phyloP scores from a whole-genome alignment of 148 eudicot species.

The Amaranthus cruentus region DNA sequence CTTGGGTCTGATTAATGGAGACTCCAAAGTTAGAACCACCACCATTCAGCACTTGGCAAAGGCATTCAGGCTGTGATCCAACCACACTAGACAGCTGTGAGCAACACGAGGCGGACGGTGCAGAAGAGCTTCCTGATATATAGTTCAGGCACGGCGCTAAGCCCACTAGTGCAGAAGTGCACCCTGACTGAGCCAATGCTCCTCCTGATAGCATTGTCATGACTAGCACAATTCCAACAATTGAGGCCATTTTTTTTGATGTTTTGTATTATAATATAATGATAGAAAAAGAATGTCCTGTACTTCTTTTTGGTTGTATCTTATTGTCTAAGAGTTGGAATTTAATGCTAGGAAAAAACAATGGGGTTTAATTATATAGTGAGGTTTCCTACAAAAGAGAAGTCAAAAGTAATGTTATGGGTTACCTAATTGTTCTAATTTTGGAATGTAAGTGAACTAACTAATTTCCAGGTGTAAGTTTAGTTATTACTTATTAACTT shows the following conservation, averaged over 20 bases:
- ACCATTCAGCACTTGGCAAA: conserved; percentile 30
- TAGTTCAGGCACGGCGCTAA: conserved; percentile 33
- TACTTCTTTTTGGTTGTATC: not conserved
- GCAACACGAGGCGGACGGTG: conserved; percentile 29
- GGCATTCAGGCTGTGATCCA: conserved; percentile 29
- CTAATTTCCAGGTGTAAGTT: conserved; percentile 4
- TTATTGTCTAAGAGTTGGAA: not conserved
- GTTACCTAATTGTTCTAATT: conserved; percentile 25
- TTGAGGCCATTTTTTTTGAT: conserved; percentile 7
- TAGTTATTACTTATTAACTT: conserved; percentile 8
- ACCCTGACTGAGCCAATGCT: conserved; percentile 32
- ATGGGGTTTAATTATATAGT: conserved; percentile 10
- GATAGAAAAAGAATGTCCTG: not conserved
- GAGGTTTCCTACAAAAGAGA: conserved; percentile 6
- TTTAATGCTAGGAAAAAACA: not conserved
- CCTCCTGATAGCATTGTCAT: conserved; percentile 12
- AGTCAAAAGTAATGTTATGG: conserved; percentile 18
- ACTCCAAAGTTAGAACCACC: conserved; percentile 24
- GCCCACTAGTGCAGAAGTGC: conserved; percentile 19
- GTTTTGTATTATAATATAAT: not conserved
- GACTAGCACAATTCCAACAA: conserved; percentile 1
- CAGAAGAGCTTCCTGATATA: conserved; percentile 22
- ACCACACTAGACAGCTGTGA: conserved; percentile 26
- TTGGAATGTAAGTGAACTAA: conserved; percentile 25
- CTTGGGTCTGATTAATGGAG: conserved; percentile 28